A percentile compares a stretch with the other conserved stretches of the same genome.
These are phyloP conservation scores for Solanum sitiens DNA, from an alignment of 257 asterid species.

Conservation along the genomic window DNA sequence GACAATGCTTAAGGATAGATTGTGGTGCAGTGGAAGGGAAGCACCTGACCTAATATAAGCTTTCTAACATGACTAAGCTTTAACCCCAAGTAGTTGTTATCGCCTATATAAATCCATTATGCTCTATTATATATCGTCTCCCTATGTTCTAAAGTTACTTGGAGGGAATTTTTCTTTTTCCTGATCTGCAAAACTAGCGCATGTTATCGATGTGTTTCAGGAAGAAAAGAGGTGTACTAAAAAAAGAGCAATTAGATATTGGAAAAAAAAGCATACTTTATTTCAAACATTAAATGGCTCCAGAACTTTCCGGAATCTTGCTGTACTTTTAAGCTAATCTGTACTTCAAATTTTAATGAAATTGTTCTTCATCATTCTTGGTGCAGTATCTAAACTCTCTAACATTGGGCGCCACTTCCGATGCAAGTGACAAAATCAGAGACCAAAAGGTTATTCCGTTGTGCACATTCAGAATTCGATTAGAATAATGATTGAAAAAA, in stretches of 20 bases:
- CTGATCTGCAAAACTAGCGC: background rate
- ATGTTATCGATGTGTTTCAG: background rate
- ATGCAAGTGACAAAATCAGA: constrained; percentile 92
- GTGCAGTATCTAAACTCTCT: constrained; percentile 52
- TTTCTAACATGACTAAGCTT: background rate
- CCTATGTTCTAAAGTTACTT: background rate
- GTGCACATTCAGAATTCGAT: background rate
- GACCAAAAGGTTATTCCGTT: constrained; percentile 68
- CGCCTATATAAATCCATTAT: background rate
- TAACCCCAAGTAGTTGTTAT: background rate
- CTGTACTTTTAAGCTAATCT: background rate
- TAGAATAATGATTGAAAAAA: background rate
- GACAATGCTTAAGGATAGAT: background rate
- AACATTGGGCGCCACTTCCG: constrained; percentile 49
- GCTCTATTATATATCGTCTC: background rate
- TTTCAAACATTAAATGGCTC: background rate
- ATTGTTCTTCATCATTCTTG: constrained; percentile 2
- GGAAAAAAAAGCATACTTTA: background rate
- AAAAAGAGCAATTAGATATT: background rate
- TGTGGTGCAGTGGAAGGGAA: background rate
- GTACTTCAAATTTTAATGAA: background rate
- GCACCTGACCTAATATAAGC: background rate
- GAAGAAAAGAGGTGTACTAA: background rate
- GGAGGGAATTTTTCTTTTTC: background rate
- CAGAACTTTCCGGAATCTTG: background rate